Conservation (phyloP, 768 basidiomycete species). For the Cantharellus cinnabarinus region DNA sequence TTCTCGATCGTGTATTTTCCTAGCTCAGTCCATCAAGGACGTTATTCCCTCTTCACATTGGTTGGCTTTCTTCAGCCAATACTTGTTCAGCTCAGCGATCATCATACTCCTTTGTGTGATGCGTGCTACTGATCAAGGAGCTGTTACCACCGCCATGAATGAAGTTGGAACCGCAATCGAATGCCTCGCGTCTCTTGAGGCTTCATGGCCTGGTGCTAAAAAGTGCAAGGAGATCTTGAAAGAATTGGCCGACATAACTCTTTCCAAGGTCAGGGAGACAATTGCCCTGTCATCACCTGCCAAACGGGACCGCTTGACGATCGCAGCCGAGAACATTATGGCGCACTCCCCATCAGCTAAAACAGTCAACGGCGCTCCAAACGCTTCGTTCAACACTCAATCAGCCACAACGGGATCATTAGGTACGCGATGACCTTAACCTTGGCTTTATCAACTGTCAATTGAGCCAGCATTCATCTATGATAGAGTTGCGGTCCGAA, state of each 20-base stretch:
- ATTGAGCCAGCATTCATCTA: not conserved
- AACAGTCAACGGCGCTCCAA: not conserved
- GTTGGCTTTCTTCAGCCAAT: constrained; percentile 76
- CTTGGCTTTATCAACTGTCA: too few species aligned
- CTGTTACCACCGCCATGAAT: constrained; percentile 55
- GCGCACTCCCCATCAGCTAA: not conserved
- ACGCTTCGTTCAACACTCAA: not conserved
- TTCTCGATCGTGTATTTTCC: constrained; percentile 65
- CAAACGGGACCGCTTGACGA: constrained; percentile 3
- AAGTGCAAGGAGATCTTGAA: constrained; percentile 38
- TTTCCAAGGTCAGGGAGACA: constrained; percentile 4
- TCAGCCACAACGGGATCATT: too few species aligned
- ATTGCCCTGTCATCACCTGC: constrained; percentile 4
- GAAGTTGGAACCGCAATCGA: constrained; percentile 54
- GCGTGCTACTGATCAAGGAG: constrained; percentile 49
- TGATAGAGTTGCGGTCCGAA: not conserved
- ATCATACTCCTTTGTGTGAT: constrained; percentile 72
- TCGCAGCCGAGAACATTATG: not conserved
- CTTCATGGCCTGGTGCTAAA: constrained; percentile 69
- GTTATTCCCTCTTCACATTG: constrained; percentile 73
- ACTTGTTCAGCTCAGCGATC: constrained; percentile 72
- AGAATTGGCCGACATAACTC: constrained; percentile 9
- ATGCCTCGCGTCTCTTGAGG: constrained; percentile 65
- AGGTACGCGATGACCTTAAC: too few species aligned
- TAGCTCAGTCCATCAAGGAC: constrained; percentile 69